These are phyloP conservation scores for Rhododendron williamsianum DNA, from an alignment of 148 eudicot genomes.

Conservation along the genomic window DNA sequence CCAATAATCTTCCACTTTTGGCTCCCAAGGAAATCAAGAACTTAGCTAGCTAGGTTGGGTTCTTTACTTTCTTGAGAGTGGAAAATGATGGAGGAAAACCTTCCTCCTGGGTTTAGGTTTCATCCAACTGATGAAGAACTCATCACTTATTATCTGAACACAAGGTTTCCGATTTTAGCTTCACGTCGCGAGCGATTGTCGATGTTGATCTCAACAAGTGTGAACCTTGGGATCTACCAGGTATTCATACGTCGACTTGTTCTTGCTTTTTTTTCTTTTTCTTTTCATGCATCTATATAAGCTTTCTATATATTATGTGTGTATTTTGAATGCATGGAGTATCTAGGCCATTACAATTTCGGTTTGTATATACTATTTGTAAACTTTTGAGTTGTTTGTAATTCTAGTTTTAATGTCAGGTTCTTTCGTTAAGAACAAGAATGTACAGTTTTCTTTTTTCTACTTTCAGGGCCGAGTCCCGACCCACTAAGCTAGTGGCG, in stretches of 20 bases:
- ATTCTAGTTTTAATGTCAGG: neutral
- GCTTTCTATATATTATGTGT: neutral
- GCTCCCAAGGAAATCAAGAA: constrained; percentile 6
- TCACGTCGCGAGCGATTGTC: constrained; percentile 56
- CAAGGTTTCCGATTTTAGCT: constrained; percentile 63
- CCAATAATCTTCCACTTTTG: neutral
- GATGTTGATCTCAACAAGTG: constrained; percentile 88
- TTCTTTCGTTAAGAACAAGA: neutral
- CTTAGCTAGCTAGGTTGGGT: neutral
- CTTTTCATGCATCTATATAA: neutral
- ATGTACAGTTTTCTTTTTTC: neutral
- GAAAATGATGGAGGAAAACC: constrained; percentile 63
- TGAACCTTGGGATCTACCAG: constrained; percentile 92
- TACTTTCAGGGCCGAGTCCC: no score
- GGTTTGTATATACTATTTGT: neutral
- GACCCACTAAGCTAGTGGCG: no score
- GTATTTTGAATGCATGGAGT: no score
- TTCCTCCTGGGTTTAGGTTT: constrained; percentile 89
- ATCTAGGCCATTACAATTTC: no score
- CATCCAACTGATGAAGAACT: constrained; percentile 88
- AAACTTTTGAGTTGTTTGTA: neutral
- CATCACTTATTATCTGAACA: constrained; percentile 52
- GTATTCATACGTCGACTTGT: constrained; percentile 17
- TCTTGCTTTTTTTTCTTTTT: neutral
- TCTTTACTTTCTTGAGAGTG: neutral